Evolutionary conservation across 371 early-diverging fungal genomes (phyloP).

Genomic region (Saksenaea oblongispora): DNA sequence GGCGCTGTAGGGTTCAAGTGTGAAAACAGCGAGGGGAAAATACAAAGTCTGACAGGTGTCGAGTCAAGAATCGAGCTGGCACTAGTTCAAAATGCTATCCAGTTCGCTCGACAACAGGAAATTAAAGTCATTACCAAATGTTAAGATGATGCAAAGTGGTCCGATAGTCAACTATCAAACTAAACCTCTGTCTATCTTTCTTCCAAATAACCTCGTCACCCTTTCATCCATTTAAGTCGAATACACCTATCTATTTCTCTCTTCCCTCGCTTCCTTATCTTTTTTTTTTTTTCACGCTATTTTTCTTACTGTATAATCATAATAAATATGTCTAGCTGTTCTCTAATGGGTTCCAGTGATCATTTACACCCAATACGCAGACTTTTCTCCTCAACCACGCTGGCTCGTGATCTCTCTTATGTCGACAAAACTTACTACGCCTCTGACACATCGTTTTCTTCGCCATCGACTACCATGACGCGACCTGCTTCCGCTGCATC

Average conservation of each 20-base stretch:
- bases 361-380: constrained; percentile 25
- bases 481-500: background rate
- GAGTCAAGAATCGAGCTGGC: constrained; percentile 26
- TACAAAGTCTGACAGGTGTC: constrained; percentile 35
- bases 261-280: background rate
- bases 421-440: constrained; percentile 27
- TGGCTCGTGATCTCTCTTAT: constrained; percentile 22
- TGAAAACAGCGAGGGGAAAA: constrained; percentile 37
- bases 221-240: background rate
- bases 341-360: constrained; percentile 8
- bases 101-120: constrained; percentile 40
- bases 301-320: background rate
- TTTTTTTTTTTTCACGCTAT: background rate
- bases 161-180: constrained; percentile 26
- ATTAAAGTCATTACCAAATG: constrained; percentile 43
- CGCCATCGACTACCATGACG: background rate
- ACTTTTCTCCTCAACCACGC: constrained; percentile 38
- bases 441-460: constrained; percentile 5
- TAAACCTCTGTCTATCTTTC: background rate
- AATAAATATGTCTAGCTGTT: constrained; percentile 19
- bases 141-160: constrained; percentile 25
- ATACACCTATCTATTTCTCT: background rate
- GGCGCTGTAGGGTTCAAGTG: constrained; percentile 32
- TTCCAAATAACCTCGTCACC: background rate
- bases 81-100: constrained; percentile 39